These are phyloP conservation scores for Yamadazyma phyllophila DNA, from an alignment of 805 yeast species.

Conservation along the genomic window DNA sequence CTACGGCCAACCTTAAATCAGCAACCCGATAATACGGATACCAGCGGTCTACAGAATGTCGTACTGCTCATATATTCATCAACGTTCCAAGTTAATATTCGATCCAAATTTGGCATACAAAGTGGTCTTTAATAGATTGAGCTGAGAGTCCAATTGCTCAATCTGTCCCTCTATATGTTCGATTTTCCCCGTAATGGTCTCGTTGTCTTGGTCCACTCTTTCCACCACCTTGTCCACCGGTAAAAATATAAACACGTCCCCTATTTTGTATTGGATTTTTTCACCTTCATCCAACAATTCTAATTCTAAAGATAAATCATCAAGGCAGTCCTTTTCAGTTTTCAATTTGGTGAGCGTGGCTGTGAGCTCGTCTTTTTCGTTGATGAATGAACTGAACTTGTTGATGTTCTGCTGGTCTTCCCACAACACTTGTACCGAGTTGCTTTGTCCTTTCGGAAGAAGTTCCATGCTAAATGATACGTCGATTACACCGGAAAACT, in stretches of 20 bases:
- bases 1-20: too few relatives aligned
- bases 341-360: constrained; percentile 47
- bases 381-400: constrained; percentile 78
- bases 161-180: constrained; percentile 45
- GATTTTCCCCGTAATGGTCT: constrained; percentile 50
- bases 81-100: constrained; percentile 79
- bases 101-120: constrained; percentile 87
- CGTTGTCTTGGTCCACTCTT: constrained; percentile 63
- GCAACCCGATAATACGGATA: too few relatives aligned
- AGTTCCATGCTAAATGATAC: constrained; percentile 32
- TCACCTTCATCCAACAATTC: constrained; percentile 82
- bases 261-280: constrained; percentile 70
- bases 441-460: constrained; percentile 55
- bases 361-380: constrained; percentile 60
- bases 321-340: constrained; percentile 82
- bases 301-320: constrained; percentile 79
- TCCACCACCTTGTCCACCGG: constrained; percentile 65
- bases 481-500: too few relatives aligned
- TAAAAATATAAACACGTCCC: constrained; percentile 74
- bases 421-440: constrained; percentile 64
- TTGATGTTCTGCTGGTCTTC: constrained; percentile 89
- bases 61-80: constrained; percentile 5
- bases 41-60: too few relatives aligned
- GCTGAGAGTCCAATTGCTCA: constrained; percentile 50
- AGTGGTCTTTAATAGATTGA: constrained; percentile 63